Base-by-base conservation (phyloP, 179 eudicot species). In the Beta lomatogona region DNA sequence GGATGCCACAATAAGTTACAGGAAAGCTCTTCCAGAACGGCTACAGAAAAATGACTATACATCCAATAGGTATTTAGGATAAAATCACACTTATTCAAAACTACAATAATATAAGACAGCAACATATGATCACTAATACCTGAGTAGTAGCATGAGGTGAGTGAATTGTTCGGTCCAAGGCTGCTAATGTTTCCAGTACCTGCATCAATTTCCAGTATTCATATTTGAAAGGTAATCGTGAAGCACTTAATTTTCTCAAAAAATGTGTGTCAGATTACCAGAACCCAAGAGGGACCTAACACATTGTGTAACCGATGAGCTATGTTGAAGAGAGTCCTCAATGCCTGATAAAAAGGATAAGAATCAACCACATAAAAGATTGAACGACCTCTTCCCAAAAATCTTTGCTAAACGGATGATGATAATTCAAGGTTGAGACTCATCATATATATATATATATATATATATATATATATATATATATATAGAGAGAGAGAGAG, bases 91-190 rank as follows among this genome's bases (percentile, higher is more conserved):
- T 36, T n/a, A 68, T 16, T 72, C 67, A 63, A 22, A 69, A 60
- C 45, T 21, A 78, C 55, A 28, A 72, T 52, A 71, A 63, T 69
- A 44, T 45, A 60, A 54, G 45, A 59, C 19, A 76, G 55, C 15
- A 46, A 71, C 54, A 61, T 36, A 82, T 11, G 53, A 31, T 59
- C 25, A 78, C 19, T 53, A 52, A 46, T 83, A 96, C 99, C 99
- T 94, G 99, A 66, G 99, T 94, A 61, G 97, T 86, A 79, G 99
- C 99, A 93, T 94, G 98, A 11, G 99, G 98, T 79, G 99, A 96
- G 90, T 93, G 94, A 82, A 96, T 96, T 60, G 98, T 91, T 54
- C 97, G 91, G 83, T 96, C 99, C 75, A 96, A 87, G 71, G 99
- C 97, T 79, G 99, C 93, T 76, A 96, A 86, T 71, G 99, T 96